Evolutionary conservation across 441 rosid genomes (phyloP).

Genomic region (Mallotus repandus): DNA sequence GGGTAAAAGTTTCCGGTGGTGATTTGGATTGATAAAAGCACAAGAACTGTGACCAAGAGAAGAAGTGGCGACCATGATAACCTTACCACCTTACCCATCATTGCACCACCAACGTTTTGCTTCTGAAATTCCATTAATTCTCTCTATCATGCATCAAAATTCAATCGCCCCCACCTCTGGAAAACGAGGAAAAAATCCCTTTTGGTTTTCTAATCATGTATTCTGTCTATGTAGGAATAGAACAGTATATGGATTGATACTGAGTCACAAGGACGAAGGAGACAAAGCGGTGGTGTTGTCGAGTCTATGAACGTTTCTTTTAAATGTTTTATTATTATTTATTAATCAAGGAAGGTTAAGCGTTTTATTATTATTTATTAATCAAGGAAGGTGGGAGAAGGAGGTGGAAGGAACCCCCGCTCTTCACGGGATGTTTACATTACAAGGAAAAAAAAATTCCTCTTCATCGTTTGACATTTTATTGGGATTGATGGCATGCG

Average conservation of each 20-base stretch:
- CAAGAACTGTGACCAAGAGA: conserved; percentile 47
- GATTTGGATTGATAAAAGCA: conserved; percentile 57
- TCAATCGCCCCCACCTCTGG: background rate
- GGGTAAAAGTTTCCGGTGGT: conserved; percentile 43
- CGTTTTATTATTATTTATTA: background rate
- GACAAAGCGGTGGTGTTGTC: background rate
- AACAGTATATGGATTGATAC: no score
- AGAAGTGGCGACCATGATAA: conserved; percentile 54
- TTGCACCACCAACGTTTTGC: conserved; percentile 6
- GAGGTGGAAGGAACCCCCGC: conserved; percentile 3
- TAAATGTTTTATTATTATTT: background rate
- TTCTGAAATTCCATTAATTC: conserved; percentile 38
- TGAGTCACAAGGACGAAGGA: background rate
- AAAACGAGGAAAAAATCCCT: no score
- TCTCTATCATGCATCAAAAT: background rate
- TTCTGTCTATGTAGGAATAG: background rate
- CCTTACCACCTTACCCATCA: conserved; percentile 26
- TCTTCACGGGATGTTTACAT: conserved; percentile 13
- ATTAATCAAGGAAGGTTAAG: no score
- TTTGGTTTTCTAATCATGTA: background rate
- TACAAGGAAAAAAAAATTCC: no score
- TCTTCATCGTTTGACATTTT: no score
- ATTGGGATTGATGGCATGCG: background rate
- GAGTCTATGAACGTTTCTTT: background rate
- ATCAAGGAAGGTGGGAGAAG: background rate